phyloP scores from a whole-genome alignment of 2,329 filamentous ascomycete genomes.

The Penicillium sp. region DNA sequence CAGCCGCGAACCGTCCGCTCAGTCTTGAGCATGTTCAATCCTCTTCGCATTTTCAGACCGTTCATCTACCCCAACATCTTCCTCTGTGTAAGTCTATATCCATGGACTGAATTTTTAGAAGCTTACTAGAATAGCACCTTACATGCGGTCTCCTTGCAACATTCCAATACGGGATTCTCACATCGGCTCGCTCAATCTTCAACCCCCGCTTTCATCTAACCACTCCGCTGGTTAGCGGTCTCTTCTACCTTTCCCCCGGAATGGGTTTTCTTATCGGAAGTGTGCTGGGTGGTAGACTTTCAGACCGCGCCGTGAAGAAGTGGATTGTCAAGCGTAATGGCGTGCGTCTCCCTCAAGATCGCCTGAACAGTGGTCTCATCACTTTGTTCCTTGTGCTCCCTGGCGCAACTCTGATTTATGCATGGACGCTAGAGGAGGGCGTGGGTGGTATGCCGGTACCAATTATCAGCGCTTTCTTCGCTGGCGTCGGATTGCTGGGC shows the following conservation, averaged over 20 bases:
- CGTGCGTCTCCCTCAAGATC: conserved; percentile 61
- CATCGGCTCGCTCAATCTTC: conserved; percentile 65
- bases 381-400: conserved; percentile 57
- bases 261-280: conserved; percentile 64
- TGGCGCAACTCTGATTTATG: conserved; percentile 61
- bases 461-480: conserved; percentile 66
- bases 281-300: conserved; percentile 63
- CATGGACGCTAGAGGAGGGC: conserved; percentile 56
- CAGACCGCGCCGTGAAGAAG: conserved; percentile 60
- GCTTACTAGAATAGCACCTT: conserved; percentile 23
- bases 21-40: conserved; percentile 51
- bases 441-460: conserved; percentile 54
- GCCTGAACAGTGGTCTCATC: conserved; percentile 55
- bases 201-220: conserved; percentile 67
- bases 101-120: conserved; percentile 26
- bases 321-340: conserved; percentile 58
- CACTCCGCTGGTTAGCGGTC: conserved; percentile 59
- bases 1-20: conserved; percentile 41
- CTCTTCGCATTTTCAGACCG: conserved; percentile 55
- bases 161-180: conserved; percentile 67
- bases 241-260: conserved; percentile 71
- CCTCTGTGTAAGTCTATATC: conserved; percentile 50
- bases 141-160: conserved; percentile 53
- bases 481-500: conserved; percentile 67
- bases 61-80: conserved; percentile 66